These are phyloP conservation scores for Ogataea corticis DNA, from an alignment of 805 yeast genomes.

Conservation along the genomic window DNA sequence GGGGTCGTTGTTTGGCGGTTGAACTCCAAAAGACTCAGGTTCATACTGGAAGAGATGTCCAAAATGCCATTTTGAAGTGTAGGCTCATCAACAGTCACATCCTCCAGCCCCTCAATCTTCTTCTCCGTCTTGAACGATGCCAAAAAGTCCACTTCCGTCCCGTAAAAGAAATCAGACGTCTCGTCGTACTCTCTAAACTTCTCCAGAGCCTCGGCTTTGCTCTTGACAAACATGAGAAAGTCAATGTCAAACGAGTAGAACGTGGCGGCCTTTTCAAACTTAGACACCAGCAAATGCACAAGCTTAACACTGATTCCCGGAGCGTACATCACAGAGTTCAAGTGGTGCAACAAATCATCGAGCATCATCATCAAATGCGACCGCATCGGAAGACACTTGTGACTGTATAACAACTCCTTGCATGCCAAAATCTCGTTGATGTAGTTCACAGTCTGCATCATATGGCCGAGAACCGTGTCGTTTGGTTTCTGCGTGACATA, in stretches of 20 bases:
- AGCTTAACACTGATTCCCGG: conserved; percentile 6
- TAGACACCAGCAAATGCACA: conserved; percentile 11
- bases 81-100: not conserved
- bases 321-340: conserved; percentile 15
- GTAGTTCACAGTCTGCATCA: conserved; percentile 14
- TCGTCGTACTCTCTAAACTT: conserved; percentile 1
- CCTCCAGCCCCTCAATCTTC: not conserved
- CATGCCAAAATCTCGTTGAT: conserved; percentile 11
- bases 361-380: conserved; percentile 10
- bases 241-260: conserved; percentile 7
- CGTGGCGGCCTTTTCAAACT: conserved; percentile 13
- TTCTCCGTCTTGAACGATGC: not conserved
- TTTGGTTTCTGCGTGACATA: conserved; percentile 9
- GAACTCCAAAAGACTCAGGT: not conserved
- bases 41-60: not conserved
- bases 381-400: conserved; percentile 9
- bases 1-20: too few species aligned
- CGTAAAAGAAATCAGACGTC: conserved; percentile 3
- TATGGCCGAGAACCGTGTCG: conserved; percentile 10
- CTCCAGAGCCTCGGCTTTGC: conserved; percentile 9
- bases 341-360: conserved; percentile 13
- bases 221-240: conserved; percentile 5
- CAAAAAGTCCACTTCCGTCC: conserved; percentile 4
- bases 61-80: not conserved
- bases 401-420: not conserved